Percentiles rank a stretch among this genome's conserved stretches.
Conservation (phyloP, 2,329 filamentous ascomycete genomes). For the Colletotrichum karsti region DNA sequence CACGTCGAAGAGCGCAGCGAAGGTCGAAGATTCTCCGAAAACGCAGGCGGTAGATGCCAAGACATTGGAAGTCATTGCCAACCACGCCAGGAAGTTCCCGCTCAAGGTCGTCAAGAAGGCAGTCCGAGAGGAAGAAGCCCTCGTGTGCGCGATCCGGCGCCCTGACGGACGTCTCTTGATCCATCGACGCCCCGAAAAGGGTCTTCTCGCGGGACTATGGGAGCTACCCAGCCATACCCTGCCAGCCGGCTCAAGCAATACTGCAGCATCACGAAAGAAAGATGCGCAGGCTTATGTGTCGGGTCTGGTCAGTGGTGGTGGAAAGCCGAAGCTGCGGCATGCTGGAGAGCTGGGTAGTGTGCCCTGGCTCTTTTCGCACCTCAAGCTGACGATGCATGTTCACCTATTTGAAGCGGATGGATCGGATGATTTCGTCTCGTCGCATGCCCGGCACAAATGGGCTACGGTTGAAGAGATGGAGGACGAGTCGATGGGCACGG, state of each 20-base stretch:
- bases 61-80: conserved; percentile 43
- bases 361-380: conserved; percentile 66
- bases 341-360: conserved; percentile 57
- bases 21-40: not conserved
- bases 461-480: conserved; percentile 50
- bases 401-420: conserved; percentile 53
- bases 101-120: conserved; percentile 61
- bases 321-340: conserved; percentile 36
- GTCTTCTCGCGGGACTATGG: conserved; percentile 64
- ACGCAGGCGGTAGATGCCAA: conserved; percentile 23
- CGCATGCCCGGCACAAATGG: conserved; percentile 41
- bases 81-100: conserved; percentile 60
- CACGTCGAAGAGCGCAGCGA: conserved; percentile 36
- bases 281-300: conserved; percentile 46
- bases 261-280: conserved; percentile 40
- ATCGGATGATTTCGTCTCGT: not conserved
- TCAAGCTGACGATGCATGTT: conserved; percentile 66
- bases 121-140: conserved; percentile 58
- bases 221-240: conserved; percentile 60
- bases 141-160: conserved; percentile 61
- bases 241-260: conserved; percentile 35
- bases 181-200: conserved; percentile 60
- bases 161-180: conserved; percentile 55
- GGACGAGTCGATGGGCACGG: conserved; percentile 64
- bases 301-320: conserved; percentile 32